These are phyloP conservation scores for Cutaneotrichosporon dermatis DNA, from an alignment of 1,284 basidiomycete genomes.

Conservation along the genomic window DNA sequence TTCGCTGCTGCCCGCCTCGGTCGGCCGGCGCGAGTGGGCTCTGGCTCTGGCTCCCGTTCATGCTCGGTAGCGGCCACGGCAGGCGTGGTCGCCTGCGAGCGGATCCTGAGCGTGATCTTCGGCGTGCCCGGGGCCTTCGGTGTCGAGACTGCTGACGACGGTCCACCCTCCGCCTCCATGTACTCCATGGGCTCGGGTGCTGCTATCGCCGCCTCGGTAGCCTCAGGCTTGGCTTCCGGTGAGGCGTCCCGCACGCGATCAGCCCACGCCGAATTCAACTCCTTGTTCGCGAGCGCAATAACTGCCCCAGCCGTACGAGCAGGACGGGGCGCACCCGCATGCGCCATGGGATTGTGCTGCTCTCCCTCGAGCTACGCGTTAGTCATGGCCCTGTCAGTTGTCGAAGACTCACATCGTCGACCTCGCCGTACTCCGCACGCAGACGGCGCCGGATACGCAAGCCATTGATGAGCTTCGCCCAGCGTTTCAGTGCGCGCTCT, in stretches of 20 bases:
- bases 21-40: too few species aligned
- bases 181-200: background rate
- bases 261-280: background rate
- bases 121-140: background rate
- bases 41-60: background rate
- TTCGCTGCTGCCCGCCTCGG: constrained; percentile 1
- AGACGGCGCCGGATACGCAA: constrained; percentile 77
- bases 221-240: background rate
- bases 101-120: constrained; percentile 5
- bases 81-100: background rate
- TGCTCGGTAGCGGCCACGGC: background rate
- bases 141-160: background rate
- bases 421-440: constrained; percentile 68
- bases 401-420: constrained; percentile 34
- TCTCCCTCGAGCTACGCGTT: constrained; percentile 28
- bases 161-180: background rate
- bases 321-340: background rate
- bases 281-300: constrained; percentile 26
- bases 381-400: background rate
- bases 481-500: constrained; percentile 78
- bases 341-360: constrained; percentile 36
- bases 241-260: background rate
- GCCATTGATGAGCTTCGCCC: constrained; percentile 83
- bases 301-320: constrained; percentile 25
- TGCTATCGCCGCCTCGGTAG: background rate